Evolutionary conservation across 208 protist species (phyloP).

Genomic region (Crithidia acanthocephali): DNA sequence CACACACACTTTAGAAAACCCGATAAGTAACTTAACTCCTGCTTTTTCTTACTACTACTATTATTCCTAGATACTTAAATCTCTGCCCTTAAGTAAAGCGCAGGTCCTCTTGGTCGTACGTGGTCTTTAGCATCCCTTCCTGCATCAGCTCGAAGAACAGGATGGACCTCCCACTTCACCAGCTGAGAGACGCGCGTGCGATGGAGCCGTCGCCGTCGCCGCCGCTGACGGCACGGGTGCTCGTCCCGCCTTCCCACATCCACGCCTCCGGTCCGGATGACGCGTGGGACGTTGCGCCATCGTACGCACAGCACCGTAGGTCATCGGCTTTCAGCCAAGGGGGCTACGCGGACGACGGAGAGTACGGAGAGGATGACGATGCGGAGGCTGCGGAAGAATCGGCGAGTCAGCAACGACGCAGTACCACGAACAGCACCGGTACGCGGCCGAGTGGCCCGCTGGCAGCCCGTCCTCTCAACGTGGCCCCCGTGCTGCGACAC

Average conservation of each 20-base stretch:
- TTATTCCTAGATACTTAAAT: too few species aligned
- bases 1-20: too few species aligned
- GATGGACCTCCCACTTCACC: slow-evolving; percentile 2
- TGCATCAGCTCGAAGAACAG: too few species aligned
- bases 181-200: slow-evolving; percentile 4
- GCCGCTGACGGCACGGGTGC: slow-evolving; percentile 6
- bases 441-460: slow-evolving; percentile 1
- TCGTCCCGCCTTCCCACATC: slow-evolving; percentile 1
- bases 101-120: too few species aligned
- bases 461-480: slow-evolving; percentile 10
- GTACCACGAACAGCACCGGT: slow-evolving; percentile 5
- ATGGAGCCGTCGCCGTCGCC: slow-evolving; percentile 36
- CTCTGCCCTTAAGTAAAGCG: too few species aligned
- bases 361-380: background rate
- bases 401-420: background rate
- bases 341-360: background rate
- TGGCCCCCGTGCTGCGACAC: background rate
- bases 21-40: too few species aligned
- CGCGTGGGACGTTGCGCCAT: background rate
- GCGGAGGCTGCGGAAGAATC: background rate
- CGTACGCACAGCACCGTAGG: background rate
- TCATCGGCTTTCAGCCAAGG: background rate
- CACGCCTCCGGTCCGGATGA: background rate
- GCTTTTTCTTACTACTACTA: too few species aligned
- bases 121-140: too few species aligned